phyloP scores from a whole-genome alignment of 164 flowering plant genomes.

The Stephania yunnanensis region DNA sequence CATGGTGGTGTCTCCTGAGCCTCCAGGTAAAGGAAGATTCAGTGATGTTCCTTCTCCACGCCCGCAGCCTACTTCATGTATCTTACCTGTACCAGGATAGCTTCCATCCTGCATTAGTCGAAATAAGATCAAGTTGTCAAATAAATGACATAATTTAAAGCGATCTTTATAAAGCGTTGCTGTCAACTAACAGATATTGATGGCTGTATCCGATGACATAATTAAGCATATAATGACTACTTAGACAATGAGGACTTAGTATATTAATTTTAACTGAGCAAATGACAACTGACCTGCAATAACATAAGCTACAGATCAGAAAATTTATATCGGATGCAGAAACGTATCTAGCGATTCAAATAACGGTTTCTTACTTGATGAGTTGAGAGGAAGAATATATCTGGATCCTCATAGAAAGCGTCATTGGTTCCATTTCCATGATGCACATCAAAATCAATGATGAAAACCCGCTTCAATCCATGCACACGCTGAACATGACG shows the following conservation, averaged over 20 bases:
- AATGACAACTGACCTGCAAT: not conserved
- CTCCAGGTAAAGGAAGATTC: constrained; percentile 92
- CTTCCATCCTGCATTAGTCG: constrained; percentile 69
- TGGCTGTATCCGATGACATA: too few relatives aligned
- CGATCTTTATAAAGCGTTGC: not conserved
- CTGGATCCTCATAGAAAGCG: constrained; percentile 90
- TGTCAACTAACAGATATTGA: too few relatives aligned
- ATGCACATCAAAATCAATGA: constrained; percentile 96
- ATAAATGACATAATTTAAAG: not conserved
- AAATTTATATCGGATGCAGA: not conserved
- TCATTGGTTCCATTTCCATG: constrained; percentile 99
- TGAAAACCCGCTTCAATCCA: constrained; percentile 76
- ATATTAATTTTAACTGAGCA: not conserved
- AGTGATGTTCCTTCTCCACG: constrained; percentile 84
- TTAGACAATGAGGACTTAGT: too few relatives aligned
- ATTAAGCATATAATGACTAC: too few relatives aligned
- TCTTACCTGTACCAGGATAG: constrained; percentile 98
- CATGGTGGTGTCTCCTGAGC: constrained; percentile 90
- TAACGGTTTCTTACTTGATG: constrained; percentile 61
- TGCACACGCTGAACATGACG: constrained; percentile 85
- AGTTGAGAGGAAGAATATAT: constrained; percentile 87
- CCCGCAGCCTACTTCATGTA: constrained; percentile 67
- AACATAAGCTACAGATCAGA: not conserved
- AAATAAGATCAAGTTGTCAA: not conserved
- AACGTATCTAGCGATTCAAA: not conserved